Percentiles rank a stretch among this genome's conserved stretches.
Conservation (phyloP, 129 eudicot species). For the Pseudognaphalium luteoalbum region DNA sequence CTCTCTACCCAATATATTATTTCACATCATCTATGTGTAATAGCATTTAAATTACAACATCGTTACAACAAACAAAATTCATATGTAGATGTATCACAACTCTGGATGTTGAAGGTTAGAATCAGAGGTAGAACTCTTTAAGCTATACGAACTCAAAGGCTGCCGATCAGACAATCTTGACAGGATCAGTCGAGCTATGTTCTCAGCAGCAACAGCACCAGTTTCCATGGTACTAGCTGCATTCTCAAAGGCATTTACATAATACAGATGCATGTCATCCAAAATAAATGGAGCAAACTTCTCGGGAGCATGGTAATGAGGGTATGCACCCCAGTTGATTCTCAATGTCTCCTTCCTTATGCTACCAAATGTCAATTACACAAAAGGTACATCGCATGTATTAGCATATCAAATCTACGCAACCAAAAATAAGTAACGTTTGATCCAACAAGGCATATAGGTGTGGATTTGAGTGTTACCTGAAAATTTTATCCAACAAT, state of each 20-base stretch:
- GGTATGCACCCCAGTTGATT: conserved; percentile 95
- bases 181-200: conserved; percentile 76
- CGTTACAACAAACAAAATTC: conserved; percentile 24
- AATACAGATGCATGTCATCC: conserved; percentile 72
- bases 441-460: background rate
- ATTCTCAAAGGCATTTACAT: conserved; percentile 89
- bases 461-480: conserved; percentile 39
- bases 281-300: conserved; percentile 68
- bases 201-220: conserved; percentile 92
- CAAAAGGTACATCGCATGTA: background rate
- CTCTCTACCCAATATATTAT: too few relatives aligned
- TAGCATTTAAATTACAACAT: conserved; percentile 10
- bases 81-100: conserved; percentile 8
- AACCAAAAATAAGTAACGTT: background rate
- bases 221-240: conserved; percentile 99
- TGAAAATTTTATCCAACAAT: conserved; percentile 74
- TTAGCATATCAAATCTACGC: background rate
- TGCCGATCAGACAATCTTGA: conserved; percentile 46
- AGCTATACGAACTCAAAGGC: conserved; percentile 9
- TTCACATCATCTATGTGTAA: background rate
- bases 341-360: conserved; percentile 65
- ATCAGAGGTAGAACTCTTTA: conserved; percentile 32
- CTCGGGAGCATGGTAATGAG: conserved; percentile 97
- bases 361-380: conserved; percentile 36
- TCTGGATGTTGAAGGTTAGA: conserved; percentile 38